Evolutionary conservation across 2,329 filamentous ascomycete genomes (phyloP).

Genomic region (Alternaria gansuensis): DNA sequence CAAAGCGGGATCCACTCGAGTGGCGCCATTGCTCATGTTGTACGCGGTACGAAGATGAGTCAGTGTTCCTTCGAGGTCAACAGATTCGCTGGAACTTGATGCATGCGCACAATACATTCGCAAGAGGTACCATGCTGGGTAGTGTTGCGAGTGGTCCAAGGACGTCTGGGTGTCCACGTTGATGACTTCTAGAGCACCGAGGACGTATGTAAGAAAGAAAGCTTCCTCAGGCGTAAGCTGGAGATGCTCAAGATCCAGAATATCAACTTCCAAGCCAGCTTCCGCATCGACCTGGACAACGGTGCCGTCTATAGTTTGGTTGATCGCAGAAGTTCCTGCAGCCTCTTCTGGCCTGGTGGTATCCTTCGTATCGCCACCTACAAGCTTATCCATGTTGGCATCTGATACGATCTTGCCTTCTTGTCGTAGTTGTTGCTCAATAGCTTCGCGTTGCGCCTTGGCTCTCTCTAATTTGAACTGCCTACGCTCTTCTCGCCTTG

Average conservation of each 20-base stretch:
- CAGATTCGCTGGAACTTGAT: slow-evolving; percentile 62
- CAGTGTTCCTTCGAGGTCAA: slow-evolving; percentile 17
- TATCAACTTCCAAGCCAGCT: slow-evolving; percentile 22
- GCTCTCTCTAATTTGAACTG: slow-evolving; percentile 91
- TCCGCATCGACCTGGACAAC: slow-evolving; percentile 18
- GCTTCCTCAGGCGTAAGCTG: slow-evolving; percentile 90
- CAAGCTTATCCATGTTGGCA: slow-evolving; percentile 39
- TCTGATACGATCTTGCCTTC: slow-evolving; percentile 56
- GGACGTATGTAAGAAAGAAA: slow-evolving; percentile 84
- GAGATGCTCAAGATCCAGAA: slow-evolving; percentile 76
- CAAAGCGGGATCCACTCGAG: slow-evolving; percentile 15
- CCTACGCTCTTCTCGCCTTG: slow-evolving; percentile 80
- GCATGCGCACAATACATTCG: slow-evolving; percentile 73
- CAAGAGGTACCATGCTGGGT: slow-evolving; percentile 40
- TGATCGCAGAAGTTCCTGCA: slow-evolving; percentile 26
- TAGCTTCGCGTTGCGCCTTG: slow-evolving; percentile 82
- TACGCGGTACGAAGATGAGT: slow-evolving; percentile 26
- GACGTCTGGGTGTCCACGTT: slow-evolving; percentile 40
- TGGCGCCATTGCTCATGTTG: slow-evolving; percentile 22
- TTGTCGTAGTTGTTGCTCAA: slow-evolving; percentile 73
- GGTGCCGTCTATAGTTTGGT: slow-evolving; percentile 18
- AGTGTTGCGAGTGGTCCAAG: slow-evolving; percentile 56
- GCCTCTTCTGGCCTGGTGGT: slow-evolving; percentile 25
- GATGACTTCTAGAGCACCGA: slow-evolving; percentile 79
- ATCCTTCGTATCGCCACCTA: slow-evolving; percentile 40